Base-by-base conservation (phyloP, 148 eudicot species). In the Talinum fruticosum region DNA sequence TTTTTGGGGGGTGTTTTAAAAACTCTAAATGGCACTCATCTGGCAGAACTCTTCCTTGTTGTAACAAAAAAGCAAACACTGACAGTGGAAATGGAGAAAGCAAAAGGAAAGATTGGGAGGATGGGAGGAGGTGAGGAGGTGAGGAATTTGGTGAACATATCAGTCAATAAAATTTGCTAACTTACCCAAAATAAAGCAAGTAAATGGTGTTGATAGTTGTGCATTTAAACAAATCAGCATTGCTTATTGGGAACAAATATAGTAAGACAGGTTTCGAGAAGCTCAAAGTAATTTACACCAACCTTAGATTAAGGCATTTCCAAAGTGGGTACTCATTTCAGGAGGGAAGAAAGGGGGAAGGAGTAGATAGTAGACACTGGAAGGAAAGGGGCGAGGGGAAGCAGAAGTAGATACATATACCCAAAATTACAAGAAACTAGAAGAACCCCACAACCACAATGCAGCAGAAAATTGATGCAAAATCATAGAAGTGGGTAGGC, bases 371-470 rank as follows among this genome's bases (percentile, higher is more conserved):
- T 28, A 70, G 26, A 32, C 29, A 28, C 64, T 59, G n/a, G 64
- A n/a, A n/a, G n/a, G n/a, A n/a, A n/a, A n/a, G n/a, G n/a, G n/a
- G n/a, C n/a, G n/a, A n/a, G n/a, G n/a, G n/a, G n/a, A n/a, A n/a
- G n/a, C n/a, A n/a, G n/a, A 51, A 75, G 23, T 38, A 8, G 59
- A 73, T 80, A 47, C 69, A 62, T 70, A 62, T 45, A 67, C 61
- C 68, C 21, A 34, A 62, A 62, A 61, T 51, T 10, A 82, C 77
- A 72, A 57, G 75, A 73, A 73, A 77, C 66, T 36, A 65, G 51
- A 77, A 71, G 38, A 77, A 62, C 53, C 18, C 44, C 18, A 30
- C 30, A 19, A 18, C 37, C 71, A 72, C 6, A 57, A 59, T 45
- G 66, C 72, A 59, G 36, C 80, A 69, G 30, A 74, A 26, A 33